Evolutionary conservation across 305 asterid species (phyloP).

Genomic region (Andrographis paniculata): DNA sequence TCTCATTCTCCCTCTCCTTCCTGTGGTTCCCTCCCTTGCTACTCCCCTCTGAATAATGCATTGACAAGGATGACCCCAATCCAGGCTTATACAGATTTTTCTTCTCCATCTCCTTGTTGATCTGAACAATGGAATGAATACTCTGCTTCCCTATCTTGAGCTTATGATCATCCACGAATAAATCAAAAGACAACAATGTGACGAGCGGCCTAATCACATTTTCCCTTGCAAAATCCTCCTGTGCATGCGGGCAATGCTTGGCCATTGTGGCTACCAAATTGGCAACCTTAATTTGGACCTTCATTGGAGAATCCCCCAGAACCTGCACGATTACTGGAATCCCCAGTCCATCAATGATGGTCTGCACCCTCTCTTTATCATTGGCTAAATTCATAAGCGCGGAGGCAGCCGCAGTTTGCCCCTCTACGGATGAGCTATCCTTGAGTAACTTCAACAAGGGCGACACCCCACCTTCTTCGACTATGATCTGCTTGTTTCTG

Average conservation of each 20-base stretch:
- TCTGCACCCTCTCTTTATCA: slow-evolving; percentile 44
- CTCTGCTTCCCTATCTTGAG: slow-evolving; percentile 39
- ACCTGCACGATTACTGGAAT: slow-evolving; percentile 51
- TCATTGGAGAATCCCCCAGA: slow-evolving; percentile 51
- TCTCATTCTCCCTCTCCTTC: slow-evolving; percentile 64
- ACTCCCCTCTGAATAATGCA: slow-evolving; percentile 49
- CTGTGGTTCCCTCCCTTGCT: slow-evolving; percentile 37
- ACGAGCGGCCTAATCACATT: slow-evolving; percentile 77
- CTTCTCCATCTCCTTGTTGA: slow-evolving; percentile 65
- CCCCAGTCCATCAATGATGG: slow-evolving; percentile 41
- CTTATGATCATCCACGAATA: slow-evolving; percentile 47
- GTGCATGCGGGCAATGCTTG: slow-evolving; percentile 38
- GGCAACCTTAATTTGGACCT: slow-evolving; percentile 53
- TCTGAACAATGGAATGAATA: slow-evolving; percentile 58
- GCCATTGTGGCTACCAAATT: slow-evolving; percentile 68
- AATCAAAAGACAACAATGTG: slow-evolving; percentile 50
- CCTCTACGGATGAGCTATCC: slow-evolving; percentile 48
- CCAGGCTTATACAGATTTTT: slow-evolving; percentile 37
- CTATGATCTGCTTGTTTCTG: slow-evolving; percentile 71
- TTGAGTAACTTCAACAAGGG: slow-evolving; percentile 61
- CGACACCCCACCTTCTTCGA: slow-evolving; percentile 67
- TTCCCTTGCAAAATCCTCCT: slow-evolving; percentile 72
- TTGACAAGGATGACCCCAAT: slow-evolving; percentile 34
- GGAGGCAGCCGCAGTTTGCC: slow-evolving; percentile 53
- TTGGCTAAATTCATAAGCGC: slow-evolving; percentile 48